A percentile compares a stretch with the other conserved stretches of the same genome.
Conservation (phyloP, 345 rosid genomes). For the Cardamine occulta region DNA sequence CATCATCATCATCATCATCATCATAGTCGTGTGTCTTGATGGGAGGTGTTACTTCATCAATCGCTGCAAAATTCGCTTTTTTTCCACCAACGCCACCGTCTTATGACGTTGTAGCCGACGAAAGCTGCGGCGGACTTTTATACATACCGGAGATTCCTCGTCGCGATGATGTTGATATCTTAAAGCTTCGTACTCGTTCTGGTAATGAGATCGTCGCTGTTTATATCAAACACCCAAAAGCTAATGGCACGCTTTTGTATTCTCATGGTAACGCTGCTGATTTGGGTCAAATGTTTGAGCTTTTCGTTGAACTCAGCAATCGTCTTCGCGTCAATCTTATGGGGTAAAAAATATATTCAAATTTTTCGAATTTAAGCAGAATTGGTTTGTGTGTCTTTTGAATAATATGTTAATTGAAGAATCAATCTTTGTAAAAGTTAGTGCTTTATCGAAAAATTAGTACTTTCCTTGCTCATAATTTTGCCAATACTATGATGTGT, state of each 20-base stretch:
- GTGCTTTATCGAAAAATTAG: not conserved
- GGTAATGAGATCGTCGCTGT: constrained; percentile 84
- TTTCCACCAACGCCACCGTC: constrained; percentile 98
- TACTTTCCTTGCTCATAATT: not conserved
- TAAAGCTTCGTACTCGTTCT: constrained; percentile 76
- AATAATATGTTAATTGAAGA: not conserved
- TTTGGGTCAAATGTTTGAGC: constrained; percentile 93
- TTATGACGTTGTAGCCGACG: constrained; percentile 57
- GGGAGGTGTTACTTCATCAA: constrained; percentile 98
- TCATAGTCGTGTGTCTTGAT: constrained; percentile 36
- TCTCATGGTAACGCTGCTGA: constrained; percentile 99
- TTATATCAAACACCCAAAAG: constrained; percentile 73
- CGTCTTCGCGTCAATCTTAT: constrained; percentile 85
- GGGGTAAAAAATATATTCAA: constrained; percentile 55
- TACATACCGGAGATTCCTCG: constrained; percentile 63
- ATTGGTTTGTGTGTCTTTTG: not conserved
- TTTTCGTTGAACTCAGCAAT: constrained; percentile 79
- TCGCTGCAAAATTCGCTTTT: constrained; percentile 97
- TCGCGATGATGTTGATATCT: constrained; percentile 67
- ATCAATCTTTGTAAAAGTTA: not conserved
- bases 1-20: not conserved
- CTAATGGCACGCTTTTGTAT: constrained; percentile 74
- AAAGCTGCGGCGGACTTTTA: constrained; percentile 51
- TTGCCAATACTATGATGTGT: not conserved
- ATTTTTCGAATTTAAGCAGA: not conserved